Percentiles rank a stretch among this genome's conserved stretches.
phyloP scores from a whole-genome alignment of 2,329 filamentous ascomycete species.

The Penicillium sp. region DNA sequence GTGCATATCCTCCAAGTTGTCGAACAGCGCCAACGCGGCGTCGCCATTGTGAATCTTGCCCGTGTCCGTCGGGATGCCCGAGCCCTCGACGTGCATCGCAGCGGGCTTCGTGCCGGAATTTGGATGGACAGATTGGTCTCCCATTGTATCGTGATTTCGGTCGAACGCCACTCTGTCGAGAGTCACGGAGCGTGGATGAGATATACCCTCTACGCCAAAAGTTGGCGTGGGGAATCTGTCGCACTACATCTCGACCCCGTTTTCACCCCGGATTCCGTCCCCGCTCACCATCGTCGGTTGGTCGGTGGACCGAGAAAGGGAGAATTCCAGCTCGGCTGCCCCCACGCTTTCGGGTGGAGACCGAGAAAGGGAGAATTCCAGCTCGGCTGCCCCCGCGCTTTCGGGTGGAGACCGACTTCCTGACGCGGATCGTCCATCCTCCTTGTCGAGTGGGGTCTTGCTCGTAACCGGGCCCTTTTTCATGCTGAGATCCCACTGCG shows the following conservation, averaged over 20 bases:
- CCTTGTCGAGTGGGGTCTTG: neutral
- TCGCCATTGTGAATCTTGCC: too few species aligned
- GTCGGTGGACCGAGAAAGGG: neutral
- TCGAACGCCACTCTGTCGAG: too few species aligned
- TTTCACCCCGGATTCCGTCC: conserved; percentile 2
- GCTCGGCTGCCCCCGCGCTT: conserved; percentile 4
- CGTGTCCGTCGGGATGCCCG: too few species aligned
- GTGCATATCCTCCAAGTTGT: too few species aligned
- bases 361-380: neutral
- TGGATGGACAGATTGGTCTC: too few species aligned
- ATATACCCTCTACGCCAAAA: too few species aligned
- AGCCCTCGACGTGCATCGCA: too few species aligned
- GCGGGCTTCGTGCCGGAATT: too few species aligned
- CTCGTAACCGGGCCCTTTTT: neutral
- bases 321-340: neutral
- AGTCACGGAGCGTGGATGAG: neutral
- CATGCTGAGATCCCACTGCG: neutral
- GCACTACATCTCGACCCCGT: neutral
- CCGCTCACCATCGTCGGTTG: neutral
- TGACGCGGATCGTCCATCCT: neutral
- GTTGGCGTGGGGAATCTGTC: too few species aligned
- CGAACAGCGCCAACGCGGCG: too few species aligned
- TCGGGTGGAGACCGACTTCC: neutral
- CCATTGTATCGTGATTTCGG: too few species aligned
- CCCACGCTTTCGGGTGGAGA: conserved; percentile 5